A percentile compares a stretch with the other conserved stretches of the same genome.
Conservation (phyloP, 2,329 filamentous ascomycete genomes). For the Hymenoscyphus albidus region DNA sequence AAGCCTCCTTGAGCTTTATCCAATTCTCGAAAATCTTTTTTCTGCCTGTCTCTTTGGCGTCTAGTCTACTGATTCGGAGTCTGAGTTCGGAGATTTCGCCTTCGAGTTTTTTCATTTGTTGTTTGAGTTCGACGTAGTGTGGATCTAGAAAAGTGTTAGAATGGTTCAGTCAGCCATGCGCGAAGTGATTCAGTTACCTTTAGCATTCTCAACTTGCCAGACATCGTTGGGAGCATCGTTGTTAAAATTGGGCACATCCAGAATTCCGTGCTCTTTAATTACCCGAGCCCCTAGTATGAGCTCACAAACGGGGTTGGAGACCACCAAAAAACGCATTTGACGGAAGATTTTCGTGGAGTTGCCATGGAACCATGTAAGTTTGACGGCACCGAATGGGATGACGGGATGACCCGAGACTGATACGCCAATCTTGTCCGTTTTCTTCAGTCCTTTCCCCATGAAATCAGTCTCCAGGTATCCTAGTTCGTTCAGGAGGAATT, state of each 20-base stretch:
- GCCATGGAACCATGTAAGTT: constrained; percentile 16
- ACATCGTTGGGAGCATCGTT: background rate
- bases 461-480: constrained; percentile 9
- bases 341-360: constrained; percentile 13
- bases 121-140: background rate
- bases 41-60: background rate
- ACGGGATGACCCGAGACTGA: constrained; percentile 8
- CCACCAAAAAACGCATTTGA: constrained; percentile 18
- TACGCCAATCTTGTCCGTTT: background rate
- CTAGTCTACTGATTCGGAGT: background rate
- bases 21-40: background rate
- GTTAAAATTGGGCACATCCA: constrained; percentile 10
- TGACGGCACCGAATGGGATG: constrained; percentile 8
- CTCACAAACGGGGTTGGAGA: constrained; percentile 10
- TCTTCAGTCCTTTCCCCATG: background rate
- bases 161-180: background rate
- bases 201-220: background rate
- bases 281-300: constrained; percentile 16
- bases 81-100: background rate
- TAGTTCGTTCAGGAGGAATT: constrained; percentile 7
- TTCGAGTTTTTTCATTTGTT: background rate
- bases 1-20: background rate
- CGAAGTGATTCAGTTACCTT: background rate
- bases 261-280: constrained; percentile 11
- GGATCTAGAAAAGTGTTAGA: background rate